phyloP scores from a whole-genome alignment of 2,329 filamentous ascomycete genomes.

The Cercospora nicotianae region DNA sequence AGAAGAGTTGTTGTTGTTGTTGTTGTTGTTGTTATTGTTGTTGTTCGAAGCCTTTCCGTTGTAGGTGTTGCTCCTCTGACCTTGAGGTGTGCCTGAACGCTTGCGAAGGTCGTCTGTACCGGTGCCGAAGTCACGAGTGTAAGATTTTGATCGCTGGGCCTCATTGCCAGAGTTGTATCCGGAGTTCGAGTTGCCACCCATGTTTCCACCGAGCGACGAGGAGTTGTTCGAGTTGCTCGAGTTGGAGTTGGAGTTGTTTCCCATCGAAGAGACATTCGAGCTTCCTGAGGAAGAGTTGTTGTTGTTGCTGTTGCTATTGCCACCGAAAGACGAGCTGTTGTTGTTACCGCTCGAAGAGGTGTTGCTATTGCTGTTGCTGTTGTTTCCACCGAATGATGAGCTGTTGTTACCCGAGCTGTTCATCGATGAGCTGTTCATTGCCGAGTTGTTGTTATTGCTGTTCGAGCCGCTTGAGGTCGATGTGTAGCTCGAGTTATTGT shows the following conservation, averaged over 20 bases:
- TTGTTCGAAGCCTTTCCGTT: constrained; percentile 9
- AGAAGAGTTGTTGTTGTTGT: not conserved
- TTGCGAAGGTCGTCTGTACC: constrained; percentile 16
- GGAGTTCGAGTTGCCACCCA: not conserved
- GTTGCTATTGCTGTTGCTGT: not conserved
- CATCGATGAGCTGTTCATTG: constrained; percentile 1
- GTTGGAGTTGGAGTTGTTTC: not conserved
- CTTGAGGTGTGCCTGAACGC: constrained; percentile 8
- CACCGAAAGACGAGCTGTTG: constrained; percentile 5
- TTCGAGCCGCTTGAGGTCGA: constrained; percentile 9
- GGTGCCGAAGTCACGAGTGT: constrained; percentile 15
- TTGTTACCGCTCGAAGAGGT: constrained; percentile 8
- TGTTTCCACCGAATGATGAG: not conserved
- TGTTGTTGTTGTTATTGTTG: constrained; percentile 5
- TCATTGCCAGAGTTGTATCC: constrained; percentile 15
- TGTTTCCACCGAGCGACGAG: not conserved
- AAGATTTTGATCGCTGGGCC: constrained; percentile 14
- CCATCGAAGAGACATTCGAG: constrained; percentile 4
- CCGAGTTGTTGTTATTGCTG: constrained; percentile 9
- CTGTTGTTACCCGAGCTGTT: constrained; percentile 1
- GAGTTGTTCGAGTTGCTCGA: constrained; percentile 5
- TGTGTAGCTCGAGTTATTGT: constrained; percentile 7
- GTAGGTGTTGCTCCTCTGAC: constrained; percentile 5
- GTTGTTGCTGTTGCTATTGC: not conserved
- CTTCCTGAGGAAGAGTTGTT: constrained; percentile 6